phyloP scores from a whole-genome alignment of 2,329 filamentous ascomycete species.

The Aotearoamyces nothofagi region DNA sequence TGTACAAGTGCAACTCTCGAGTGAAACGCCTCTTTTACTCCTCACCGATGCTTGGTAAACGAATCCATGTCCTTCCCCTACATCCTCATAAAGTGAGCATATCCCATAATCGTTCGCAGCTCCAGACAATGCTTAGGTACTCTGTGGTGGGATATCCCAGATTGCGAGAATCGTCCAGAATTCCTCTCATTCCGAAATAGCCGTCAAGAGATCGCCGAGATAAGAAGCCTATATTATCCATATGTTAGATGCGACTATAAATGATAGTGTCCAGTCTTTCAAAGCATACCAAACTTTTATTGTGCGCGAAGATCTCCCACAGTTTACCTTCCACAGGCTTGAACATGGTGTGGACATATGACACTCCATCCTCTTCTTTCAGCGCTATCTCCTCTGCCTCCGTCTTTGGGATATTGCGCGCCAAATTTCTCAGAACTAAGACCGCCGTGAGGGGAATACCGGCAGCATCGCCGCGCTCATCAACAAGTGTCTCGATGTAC shows the following conservation, averaged over 20 bases:
- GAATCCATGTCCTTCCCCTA: too few species aligned
- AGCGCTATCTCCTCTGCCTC: constrained; percentile 38
- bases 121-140: too few species aligned
- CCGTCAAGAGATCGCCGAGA: not conserved
- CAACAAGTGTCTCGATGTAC: constrained; percentile 40
- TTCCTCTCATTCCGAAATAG: not conserved
- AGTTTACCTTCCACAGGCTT: constrained; percentile 47
- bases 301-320: constrained; percentile 57
- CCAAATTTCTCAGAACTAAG: constrained; percentile 66
- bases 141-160: too few species aligned
- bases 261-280: not conserved
- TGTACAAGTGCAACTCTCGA: too few species aligned
- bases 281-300: constrained; percentile 38
- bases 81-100: too few species aligned
- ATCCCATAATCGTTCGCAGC: too few species aligned
- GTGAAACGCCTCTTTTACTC: too few species aligned
- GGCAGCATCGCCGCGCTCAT: constrained; percentile 46
- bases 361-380: constrained; percentile 32
- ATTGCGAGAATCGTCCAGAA: too few species aligned
- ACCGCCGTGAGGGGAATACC: constrained; percentile 68
- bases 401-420: constrained; percentile 48
- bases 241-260: not conserved
- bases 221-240: not conserved
- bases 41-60: too few species aligned
- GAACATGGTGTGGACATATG: constrained; percentile 56